These are phyloP conservation scores for Seiridium unicorne DNA, from an alignment of 2,329 filamentous ascomycete species.

Conservation along the genomic window DNA sequence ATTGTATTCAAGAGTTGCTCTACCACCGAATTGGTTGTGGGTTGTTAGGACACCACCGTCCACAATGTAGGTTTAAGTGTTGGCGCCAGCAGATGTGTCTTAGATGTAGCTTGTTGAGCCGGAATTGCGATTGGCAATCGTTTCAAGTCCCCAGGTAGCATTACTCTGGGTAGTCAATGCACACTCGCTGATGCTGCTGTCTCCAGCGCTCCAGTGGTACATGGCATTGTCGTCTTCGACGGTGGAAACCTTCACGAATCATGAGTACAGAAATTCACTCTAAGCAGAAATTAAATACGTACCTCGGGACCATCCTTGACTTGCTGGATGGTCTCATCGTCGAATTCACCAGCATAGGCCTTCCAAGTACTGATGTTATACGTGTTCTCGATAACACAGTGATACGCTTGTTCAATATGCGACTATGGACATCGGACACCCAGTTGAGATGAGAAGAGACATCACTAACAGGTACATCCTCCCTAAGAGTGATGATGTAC, in stretches of 20 bases:
- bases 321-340: slow-evolving; percentile 36
- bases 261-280: background rate
- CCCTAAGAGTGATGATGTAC: slow-evolving; percentile 28
- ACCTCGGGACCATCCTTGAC: slow-evolving; percentile 35
- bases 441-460: slow-evolving; percentile 33
- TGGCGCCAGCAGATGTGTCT: slow-evolving; percentile 36
- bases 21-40: slow-evolving; percentile 38
- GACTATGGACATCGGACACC: slow-evolving; percentile 32
- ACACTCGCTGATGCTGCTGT: slow-evolving; percentile 16
- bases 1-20: slow-evolving; percentile 25
- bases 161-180: slow-evolving; percentile 29
- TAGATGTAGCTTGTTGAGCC: slow-evolving; percentile 38
- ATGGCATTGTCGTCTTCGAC: slow-evolving; percentile 28
- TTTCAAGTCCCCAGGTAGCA: slow-evolving; percentile 42
- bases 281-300: background rate
- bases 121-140: slow-evolving; percentile 37
- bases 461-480: slow-evolving; percentile 25
- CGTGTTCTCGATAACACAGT: slow-evolving; percentile 35
- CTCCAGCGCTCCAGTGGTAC: slow-evolving; percentile 19
- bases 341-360: slow-evolving; percentile 41
- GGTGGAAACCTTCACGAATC: slow-evolving; percentile 19
- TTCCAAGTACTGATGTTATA: slow-evolving; percentile 40
- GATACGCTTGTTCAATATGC: slow-evolving; percentile 32
- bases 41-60: slow-evolving; percentile 45
- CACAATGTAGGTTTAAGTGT: slow-evolving; percentile 47